phyloP scores from a whole-genome alignment of 1,284 basidiomycete species.

The Boletus subluridellus region DNA sequence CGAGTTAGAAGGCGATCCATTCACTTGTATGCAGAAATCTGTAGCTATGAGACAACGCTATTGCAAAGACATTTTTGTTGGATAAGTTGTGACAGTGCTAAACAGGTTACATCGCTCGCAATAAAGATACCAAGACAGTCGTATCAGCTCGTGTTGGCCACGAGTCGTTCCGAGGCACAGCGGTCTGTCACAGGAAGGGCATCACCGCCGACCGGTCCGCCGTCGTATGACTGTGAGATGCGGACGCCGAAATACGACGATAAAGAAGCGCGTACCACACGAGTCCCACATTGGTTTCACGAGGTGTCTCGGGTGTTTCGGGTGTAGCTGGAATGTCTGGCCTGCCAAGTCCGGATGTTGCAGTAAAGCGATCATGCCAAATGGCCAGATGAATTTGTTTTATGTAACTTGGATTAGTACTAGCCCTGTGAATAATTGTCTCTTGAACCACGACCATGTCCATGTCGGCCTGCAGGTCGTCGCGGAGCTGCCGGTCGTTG shows the following conservation, averaged over 20 bases:
- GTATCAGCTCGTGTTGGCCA: background rate
- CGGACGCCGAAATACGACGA: conserved; percentile 7
- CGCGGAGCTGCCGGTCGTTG: conserved; percentile 23
- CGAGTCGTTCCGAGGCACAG: conserved; percentile 11
- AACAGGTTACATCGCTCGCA: background rate
- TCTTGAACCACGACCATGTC: conserved; percentile 32
- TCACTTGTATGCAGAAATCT: background rate
- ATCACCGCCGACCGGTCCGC: background rate
- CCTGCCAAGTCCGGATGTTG: conserved; percentile 3
- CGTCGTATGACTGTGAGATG: conserved; percentile 12
- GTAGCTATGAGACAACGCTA: background rate
- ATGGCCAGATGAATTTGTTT: conserved; percentile 7
- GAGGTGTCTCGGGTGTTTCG: conserved; percentile 13
- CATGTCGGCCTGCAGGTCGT: conserved; percentile 33
- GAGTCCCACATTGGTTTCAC: conserved; percentile 9
- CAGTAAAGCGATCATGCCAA: background rate
- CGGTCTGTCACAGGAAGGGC: background rate
- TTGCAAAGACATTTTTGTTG: background rate
- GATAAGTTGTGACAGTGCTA: background rate
- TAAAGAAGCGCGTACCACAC: conserved; percentile 2
- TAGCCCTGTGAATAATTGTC: conserved; percentile 16
- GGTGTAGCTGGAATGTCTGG: conserved; percentile 1
- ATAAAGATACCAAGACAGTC: background rate
- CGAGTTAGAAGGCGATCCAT: conserved; percentile 2
- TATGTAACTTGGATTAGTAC: conserved; percentile 26